Evolutionary conservation across 148 eudicot genomes (phyloP).

Genomic region (Hydrangea macrophylla): DNA sequence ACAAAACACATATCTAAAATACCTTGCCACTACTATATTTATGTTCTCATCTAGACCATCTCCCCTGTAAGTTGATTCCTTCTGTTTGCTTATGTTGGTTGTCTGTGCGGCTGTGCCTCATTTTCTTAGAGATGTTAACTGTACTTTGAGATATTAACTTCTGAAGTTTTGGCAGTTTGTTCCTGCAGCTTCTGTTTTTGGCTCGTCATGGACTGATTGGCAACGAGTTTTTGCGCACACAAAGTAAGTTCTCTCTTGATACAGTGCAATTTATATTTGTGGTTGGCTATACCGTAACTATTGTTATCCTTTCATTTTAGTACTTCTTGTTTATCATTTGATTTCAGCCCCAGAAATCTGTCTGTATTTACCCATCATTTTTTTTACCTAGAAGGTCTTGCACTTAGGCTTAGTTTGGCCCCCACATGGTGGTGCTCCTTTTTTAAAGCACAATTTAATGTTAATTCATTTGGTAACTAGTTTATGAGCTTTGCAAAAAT

Average conservation of each 20-base stretch:
- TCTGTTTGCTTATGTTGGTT: constrained; percentile 1
- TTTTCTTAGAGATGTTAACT: too few species aligned
- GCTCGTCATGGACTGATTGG: constrained; percentile 89
- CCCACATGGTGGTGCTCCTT: too few species aligned
- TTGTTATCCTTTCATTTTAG: not conserved
- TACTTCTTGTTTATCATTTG: too few species aligned
- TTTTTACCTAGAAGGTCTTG: too few species aligned
- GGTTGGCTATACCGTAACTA: not conserved
- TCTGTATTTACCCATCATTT: too few species aligned
- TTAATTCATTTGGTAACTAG: too few species aligned
- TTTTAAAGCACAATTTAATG: too few species aligned
- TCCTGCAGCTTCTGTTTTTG: constrained; percentile 88
- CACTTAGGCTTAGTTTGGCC: too few species aligned
- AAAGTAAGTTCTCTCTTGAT: constrained; percentile 40
- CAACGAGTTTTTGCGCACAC: constrained; percentile 70
- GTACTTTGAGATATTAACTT: not conserved
- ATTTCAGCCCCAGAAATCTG: too few species aligned
- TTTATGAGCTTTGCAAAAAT: too few species aligned
- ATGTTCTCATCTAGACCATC: not conserved
- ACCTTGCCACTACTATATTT: too few species aligned
- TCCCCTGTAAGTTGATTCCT: constrained; percentile 4
- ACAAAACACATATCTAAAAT: too few species aligned
- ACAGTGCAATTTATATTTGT: not conserved
- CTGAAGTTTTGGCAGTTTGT: constrained; percentile 45
- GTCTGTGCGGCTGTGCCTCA: not conserved